Base-by-base conservation (phyloP, 192 early-diverging fungal genomes). In the Dissophora ornata region DNA sequence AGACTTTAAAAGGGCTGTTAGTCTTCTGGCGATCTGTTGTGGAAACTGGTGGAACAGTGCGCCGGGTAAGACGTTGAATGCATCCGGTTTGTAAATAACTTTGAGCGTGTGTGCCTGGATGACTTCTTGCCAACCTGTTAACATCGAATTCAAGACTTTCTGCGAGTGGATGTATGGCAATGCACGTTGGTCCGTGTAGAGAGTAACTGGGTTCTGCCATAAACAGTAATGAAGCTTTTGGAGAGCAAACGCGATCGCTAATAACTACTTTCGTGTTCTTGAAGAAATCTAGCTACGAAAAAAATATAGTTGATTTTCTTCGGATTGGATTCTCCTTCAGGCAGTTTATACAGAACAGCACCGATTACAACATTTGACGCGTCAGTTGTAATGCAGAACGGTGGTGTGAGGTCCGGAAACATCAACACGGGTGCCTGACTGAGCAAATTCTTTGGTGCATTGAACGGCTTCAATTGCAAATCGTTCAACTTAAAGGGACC, bases 271-370 rank as follows among this genome's bases (percentile, higher is more conserved):
- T 32, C 71, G 51, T 63, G 29, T 16, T 52, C 34, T 28, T 64
- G 60, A 1, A 79, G 42, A 0, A 67, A 52, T 21, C 59, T 15
- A 1, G 81, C 79, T n/a, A 69, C 29, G 46, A 82, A 82, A 1
- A 52, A 58, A 13, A 78, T 58, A 26, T 73, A 79, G 26, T 32
- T 30, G 29, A 61, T 49, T 3, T 46, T 49, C n/a, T 61, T 49
- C 2, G 58, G 58, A 21, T 36, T 28, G 3, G 28, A 5, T 49
- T 28, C 19, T 5, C 47, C 58, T 36, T 61, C 41, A 18, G 58
- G 58, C 28, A 61, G n/a, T 22, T 61, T 44, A 49, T 61, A 61
- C 26, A 61, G 22, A n/a, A 49, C 32, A 48, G 30, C 54, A 3
- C 32, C 64, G 11, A 57, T 18, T 0, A 41, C 81, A 29, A 71